Evolutionary conservation across 2,329 filamentous ascomycete species (phyloP), one percentile per base, ranked within the genome.

Genomic region (Alternaria hordeiaustralica): DNA sequence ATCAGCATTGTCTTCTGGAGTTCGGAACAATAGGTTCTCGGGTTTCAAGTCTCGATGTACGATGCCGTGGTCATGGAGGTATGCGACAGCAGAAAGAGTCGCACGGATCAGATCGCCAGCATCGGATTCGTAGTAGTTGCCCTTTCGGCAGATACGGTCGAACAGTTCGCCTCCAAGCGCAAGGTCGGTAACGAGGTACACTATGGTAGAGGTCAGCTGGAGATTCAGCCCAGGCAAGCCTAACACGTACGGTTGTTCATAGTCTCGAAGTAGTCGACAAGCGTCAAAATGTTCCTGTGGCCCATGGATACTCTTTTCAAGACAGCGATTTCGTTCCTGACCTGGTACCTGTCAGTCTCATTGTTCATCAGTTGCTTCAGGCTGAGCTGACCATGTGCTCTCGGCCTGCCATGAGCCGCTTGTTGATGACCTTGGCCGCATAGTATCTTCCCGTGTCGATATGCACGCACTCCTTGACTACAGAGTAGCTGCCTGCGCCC

Each of bases 341-440:
- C 93, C 93, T 97, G 63, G 25, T 18, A n/a, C 43, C 18, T 26
- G 58, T 72, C 61, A 72, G 67, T 58, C 23, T 23, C n/a, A 15
- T 21, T 18, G n/a, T 47, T 15, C 9, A 18, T n/a, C 13, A 41
- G n/a, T 51, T n/a, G 21, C 36, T 44, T 26, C 5, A 18, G 18
- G n/a, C 36, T 30, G 23, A 18, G 59, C 79, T 64, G 76, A 97
- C 96, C 96, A 99, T 99, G 81, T 98, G 96, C 83, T 99, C 96
- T 71, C 96, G 88, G 33, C 96, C 96, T 7, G 94, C 92, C 96
- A 99, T 99, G 71, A 99, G 85, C 61, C 95, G 88, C 87, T 99
- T 99, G 84, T 99, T 99, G 82, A 99, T 99, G 67, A 99, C 96
- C 81, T 99, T 99, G 66, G 96, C 95, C 26, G 96, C 96, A 89